These are phyloP conservation scores for Parmales sp. DNA, from an alignment of 108 stramenopile species.

Conservation along the genomic window DNA sequence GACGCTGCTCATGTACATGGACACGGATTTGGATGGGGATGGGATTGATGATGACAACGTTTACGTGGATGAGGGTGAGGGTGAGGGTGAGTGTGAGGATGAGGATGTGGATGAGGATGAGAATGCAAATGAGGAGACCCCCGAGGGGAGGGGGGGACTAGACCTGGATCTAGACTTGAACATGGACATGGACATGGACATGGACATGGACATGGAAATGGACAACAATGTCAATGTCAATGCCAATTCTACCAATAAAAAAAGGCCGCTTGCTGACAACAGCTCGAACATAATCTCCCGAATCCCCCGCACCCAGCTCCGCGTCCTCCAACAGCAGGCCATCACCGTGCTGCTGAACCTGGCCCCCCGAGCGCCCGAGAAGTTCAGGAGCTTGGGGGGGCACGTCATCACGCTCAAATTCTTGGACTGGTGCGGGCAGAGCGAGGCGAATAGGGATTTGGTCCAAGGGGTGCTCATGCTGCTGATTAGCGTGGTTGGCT, in stretches of 20 bases:
- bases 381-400: constrained; percentile 26
- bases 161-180: background rate
- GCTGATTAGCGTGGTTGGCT: constrained; percentile 23
- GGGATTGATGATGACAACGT: constrained; percentile 1
- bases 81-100: background rate
- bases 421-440: constrained; percentile 20
- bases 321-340: constrained; percentile 28
- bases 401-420: constrained; percentile 27
- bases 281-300: constrained; percentile 6
- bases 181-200: background rate
- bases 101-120: constrained; percentile 9
- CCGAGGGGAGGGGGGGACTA: too few species aligned
- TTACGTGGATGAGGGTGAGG: too few species aligned
- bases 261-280: background rate
- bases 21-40: constrained; percentile 21
- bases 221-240: too few species aligned
- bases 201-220: too few species aligned
- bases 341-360: constrained; percentile 26
- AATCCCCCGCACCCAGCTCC: constrained; percentile 26
- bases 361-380: constrained; percentile 20
- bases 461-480: constrained; percentile 25
- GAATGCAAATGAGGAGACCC: too few species aligned
- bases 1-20: constrained; percentile 34
- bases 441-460: constrained; percentile 16
- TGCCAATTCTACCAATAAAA: background rate